Base-by-base conservation (phyloP, 805 yeast species). In the Ogataea nonfermentans region DNA sequence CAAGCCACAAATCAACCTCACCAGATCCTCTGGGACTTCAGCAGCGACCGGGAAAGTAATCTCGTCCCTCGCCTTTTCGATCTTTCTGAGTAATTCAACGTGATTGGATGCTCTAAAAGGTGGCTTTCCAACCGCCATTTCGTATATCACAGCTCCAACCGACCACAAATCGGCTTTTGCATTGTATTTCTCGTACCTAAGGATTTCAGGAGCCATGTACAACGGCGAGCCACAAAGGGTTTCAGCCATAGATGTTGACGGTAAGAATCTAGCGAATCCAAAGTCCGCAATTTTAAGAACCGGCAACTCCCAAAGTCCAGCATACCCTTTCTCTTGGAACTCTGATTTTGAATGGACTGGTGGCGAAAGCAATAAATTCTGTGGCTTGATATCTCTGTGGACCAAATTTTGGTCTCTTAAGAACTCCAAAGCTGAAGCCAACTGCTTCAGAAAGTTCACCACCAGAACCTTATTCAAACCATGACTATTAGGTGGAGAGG, bases 91-190 rank as follows among this genome's bases (percentile, higher is more conserved):
- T 40, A 93, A 72, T 58, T 91, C 97, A 46, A 93, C 80, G 60
- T 91, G 98, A 58, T 93, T 93, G 4, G 84, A 79, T 3, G 99
- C 98, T 49, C 84, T 79, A 61, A 90, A 93, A 0, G 99, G 99
- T 1, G 99, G 96, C 61, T 77, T 84, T n/a, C 98, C 98, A 22
- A 86, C 89, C 9, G 86, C 76, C 96, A 93, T 90, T 63, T 93
- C 99, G 63, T 82, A 93, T 9, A 90, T 67, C 1, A 93, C 98
- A 1, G 98, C 95, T 3, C 99, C 99, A 4, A 91, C 96, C 6
- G 97, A 89, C 99, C 99, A 93, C 48, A 93, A 65, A 59, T 93
- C 99, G 0, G 97, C 98, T 60, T 89, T 90, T 4, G 98, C 99
- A 52, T 90, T 89, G 66, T 93, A 93, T 63, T 89, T 93, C 60